Conservation (phyloP, 2,329 filamentous ascomycete species). For the Dothidotthia symphoricarpi region DNA sequence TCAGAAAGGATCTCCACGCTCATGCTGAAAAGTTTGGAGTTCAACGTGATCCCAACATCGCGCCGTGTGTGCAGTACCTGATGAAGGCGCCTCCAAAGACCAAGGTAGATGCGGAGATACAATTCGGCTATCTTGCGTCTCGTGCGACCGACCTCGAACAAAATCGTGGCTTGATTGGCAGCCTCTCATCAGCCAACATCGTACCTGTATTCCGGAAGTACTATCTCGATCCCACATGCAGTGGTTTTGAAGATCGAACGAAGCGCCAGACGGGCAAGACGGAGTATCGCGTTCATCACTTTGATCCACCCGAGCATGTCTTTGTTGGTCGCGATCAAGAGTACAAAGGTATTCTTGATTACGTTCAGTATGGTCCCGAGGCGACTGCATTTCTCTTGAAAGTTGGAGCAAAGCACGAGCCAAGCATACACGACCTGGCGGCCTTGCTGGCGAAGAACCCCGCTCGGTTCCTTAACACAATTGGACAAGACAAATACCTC, state of each 20-base stretch:
- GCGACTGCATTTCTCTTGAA: conserved; percentile 86
- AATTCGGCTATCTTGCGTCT: conserved; percentile 82
- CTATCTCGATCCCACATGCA: conserved; percentile 30
- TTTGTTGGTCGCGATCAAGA: conserved; percentile 73
- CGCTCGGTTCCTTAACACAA: conserved; percentile 72
- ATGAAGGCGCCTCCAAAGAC: conserved; percentile 69
- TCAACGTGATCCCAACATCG: conserved; percentile 73
- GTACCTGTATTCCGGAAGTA: conserved; percentile 41
- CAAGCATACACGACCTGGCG: conserved; percentile 82
- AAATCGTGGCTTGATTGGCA: conserved; percentile 23
- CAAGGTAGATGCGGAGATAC: conserved; percentile 61
- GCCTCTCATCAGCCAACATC: conserved; percentile 32
- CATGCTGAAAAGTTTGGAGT: conserved; percentile 89
- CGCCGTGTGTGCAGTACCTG: conserved; percentile 71
- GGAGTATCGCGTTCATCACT: conserved; percentile 46
- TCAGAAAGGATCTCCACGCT: conserved; percentile 71
- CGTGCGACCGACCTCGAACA: conserved; percentile 69
- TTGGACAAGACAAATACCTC: conserved; percentile 85
- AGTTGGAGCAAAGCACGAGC: conserved; percentile 87
- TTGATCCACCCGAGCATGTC: conserved; percentile 68
- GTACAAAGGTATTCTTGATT: conserved; percentile 92
- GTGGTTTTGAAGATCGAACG: conserved; percentile 36
- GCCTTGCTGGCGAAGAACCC: conserved; percentile 81
- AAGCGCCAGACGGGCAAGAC: conserved; percentile 32
- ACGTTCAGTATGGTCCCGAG: conserved; percentile 86